A percentile compares a stretch with the other conserved stretches of the same genome.
Conservation (phyloP, 2,329 filamentous ascomycete genomes). For the Phialophora expanda region DNA sequence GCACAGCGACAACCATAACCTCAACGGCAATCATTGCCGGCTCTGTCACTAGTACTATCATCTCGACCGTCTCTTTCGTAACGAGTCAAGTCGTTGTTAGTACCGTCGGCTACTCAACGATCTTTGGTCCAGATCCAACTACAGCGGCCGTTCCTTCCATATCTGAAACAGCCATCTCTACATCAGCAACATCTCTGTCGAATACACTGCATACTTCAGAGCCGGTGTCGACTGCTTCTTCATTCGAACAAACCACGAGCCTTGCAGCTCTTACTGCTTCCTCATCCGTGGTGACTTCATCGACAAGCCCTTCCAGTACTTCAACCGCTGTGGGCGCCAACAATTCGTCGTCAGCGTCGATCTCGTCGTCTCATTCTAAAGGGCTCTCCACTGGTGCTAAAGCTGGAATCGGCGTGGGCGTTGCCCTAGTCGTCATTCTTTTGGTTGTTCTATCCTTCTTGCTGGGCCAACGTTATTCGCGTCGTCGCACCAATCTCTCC, state of each 20-base stretch:
- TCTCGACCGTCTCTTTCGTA: slow-evolving; percentile 30
- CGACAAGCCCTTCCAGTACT: not conserved
- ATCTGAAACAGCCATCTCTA: slow-evolving; percentile 3
- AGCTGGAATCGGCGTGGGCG: slow-evolving; percentile 35
- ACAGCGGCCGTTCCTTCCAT: slow-evolving; percentile 18
- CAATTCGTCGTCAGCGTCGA: slow-evolving; percentile 7
- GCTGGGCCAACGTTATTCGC: slow-evolving; percentile 28
- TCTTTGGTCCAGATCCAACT: slow-evolving; percentile 28
- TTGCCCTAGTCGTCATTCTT: slow-evolving; percentile 24
- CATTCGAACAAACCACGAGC: not conserved
- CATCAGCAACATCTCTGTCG: not conserved
- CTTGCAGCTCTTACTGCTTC: not conserved
- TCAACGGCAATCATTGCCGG: slow-evolving; percentile 15
- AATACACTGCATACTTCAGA: not conserved
- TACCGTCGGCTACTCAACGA: slow-evolving; percentile 30
- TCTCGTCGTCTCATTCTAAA: slow-evolving; percentile 16
- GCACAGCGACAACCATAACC: slow-evolving; percentile 16
- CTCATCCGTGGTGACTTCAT: slow-evolving; percentile 1
- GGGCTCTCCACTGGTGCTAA: slow-evolving; percentile 34
- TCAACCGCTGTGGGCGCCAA: slow-evolving; percentile 7
- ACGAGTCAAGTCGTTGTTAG: slow-evolving; percentile 27
- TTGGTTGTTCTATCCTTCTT: slow-evolving; percentile 26
- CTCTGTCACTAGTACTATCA: slow-evolving; percentile 29
- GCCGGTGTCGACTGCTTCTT: not conserved
- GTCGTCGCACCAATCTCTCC: slow-evolving; percentile 15